A percentile compares a stretch with the other conserved stretches of the same genome.
phyloP scores from a whole-genome alignment of 345 rosid genomes.

The Citrus glauca region DNA sequence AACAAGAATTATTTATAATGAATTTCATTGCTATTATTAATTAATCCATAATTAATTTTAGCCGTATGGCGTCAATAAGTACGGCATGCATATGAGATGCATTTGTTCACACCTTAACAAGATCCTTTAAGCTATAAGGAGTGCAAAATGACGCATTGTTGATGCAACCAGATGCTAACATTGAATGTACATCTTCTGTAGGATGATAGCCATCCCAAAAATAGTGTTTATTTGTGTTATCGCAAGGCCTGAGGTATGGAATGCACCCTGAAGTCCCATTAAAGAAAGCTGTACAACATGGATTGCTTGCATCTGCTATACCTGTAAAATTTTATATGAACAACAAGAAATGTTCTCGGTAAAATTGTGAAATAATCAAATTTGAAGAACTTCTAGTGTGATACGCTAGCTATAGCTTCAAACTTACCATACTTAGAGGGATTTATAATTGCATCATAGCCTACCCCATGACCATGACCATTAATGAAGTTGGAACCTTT shows the following conservation, averaged over 20 bases:
- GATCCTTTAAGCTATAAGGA: slow-evolving; percentile 32
- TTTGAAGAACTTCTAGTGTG: no score
- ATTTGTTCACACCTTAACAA: slow-evolving; percentile 15
- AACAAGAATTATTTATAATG: no score
- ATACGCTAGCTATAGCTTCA: background rate
- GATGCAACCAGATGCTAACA: slow-evolving; percentile 33
- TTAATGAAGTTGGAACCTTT: slow-evolving; percentile 24
- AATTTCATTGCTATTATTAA: no score
- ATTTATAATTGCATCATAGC: slow-evolving; percentile 29
- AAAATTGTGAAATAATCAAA: no score
- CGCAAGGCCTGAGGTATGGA: slow-evolving; percentile 30
- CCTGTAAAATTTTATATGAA: slow-evolving; percentile 17
- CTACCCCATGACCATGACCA: slow-evolving; percentile 20
- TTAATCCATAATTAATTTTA: no score
- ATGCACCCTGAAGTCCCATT: slow-evolving; percentile 42
- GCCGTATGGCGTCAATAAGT: no score
- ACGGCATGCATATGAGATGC: no score
- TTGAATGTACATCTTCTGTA: slow-evolving; percentile 23
- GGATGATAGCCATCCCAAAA: slow-evolving; percentile 49
- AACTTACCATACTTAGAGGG: slow-evolving; percentile 33
- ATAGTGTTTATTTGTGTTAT: slow-evolving; percentile 16
- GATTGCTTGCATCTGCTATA: slow-evolving; percentile 29
- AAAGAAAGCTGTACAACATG: slow-evolving; percentile 39
- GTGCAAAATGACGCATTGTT: slow-evolving; percentile 24
- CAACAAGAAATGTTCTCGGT: no score